These are phyloP conservation scores for Mycena albidolilacea DNA, from an alignment of 768 basidiomycete genomes.

Conservation along the genomic window DNA sequence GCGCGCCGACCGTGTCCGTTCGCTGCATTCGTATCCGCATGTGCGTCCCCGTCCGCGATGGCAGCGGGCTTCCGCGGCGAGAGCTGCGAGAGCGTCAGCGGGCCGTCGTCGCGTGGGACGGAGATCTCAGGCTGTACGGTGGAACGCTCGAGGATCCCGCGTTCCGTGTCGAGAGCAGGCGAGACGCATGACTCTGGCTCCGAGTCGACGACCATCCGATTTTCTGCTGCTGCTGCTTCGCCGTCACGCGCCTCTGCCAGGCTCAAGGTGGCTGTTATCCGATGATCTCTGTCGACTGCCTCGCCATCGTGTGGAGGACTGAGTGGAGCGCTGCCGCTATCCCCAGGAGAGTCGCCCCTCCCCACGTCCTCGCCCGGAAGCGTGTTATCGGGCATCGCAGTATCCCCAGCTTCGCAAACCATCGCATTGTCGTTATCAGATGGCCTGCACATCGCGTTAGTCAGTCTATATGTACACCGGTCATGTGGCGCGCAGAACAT, in stretches of 20 bases:
- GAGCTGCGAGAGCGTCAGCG: conserved; percentile 66
- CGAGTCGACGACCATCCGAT: background rate
- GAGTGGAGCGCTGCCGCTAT: background rate
- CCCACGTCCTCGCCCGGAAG: background rate
- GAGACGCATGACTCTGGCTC: background rate
- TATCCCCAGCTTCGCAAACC: background rate
- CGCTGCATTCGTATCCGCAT: background rate
- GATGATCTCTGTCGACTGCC: background rate
- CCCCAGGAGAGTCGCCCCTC: background rate
- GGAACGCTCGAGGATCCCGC: background rate
- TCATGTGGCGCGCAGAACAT: background rate
- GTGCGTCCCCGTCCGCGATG: background rate
- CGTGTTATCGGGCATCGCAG: background rate
- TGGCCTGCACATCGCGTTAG: background rate
- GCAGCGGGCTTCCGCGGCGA: conserved; percentile 56
- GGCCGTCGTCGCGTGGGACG: conserved; percentile 19
- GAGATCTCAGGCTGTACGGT: background rate
- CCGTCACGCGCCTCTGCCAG: too few species aligned
- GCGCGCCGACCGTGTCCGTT: background rate
- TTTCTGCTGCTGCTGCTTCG: background rate
- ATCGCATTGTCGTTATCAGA: background rate
- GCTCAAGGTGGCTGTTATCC: background rate
- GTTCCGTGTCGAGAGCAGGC: background rate
- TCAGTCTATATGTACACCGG: background rate
- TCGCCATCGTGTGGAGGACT: background rate